Base-by-base conservation (phyloP, 805 yeast species). In the Deakozyma indianensis region DNA sequence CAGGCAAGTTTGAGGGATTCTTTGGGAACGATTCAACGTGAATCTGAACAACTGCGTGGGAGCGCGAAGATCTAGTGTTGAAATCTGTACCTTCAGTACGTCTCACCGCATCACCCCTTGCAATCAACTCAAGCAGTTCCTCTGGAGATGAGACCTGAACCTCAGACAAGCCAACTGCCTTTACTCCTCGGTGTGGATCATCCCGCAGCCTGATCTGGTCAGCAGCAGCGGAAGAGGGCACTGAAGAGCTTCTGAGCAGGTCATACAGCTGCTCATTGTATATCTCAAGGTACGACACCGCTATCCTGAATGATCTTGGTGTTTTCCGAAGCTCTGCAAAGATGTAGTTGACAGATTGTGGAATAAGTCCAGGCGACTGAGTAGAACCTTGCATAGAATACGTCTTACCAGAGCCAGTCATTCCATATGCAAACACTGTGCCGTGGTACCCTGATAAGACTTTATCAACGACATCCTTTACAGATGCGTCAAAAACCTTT, bases 381-480 rank as follows among this genome's bases (percentile, higher is more conserved):
- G 61, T 67, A 23, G 70, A 66, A 24, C 95, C 95, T 50, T 79
- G 80, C 94, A 86, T 86, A 1, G 94, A 75, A 57, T 74, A 78
- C 0, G 96, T 86, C 61, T 86, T 86, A 9, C 96, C 96, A 1
- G 94, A 81, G 0, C 95, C 95, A 0, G 96, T 86, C 86, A 83
- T 83, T 28, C 96, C 96, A 56, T 86, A 86, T 0, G 97, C 96
- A 60, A 90, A 86, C 0, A 88, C 77, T 0, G 96, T 87, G 15
- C 88, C 88, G 56, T 86, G 86, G 60, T 65, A 88, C 0, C 95
- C 96, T 15, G 78, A 78, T 53, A 71, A 70, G 50, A 74, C 77
- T 58, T 70, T 75, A 50, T 57, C 65, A 32, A 71, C 78, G 60
- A 72, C 70, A 28, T 68, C 75, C 52, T 56, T 69, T 42, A 76